phyloP scores from a whole-genome alignment of 306 rosid genomes.

The Ochetophila trinervis region DNA sequence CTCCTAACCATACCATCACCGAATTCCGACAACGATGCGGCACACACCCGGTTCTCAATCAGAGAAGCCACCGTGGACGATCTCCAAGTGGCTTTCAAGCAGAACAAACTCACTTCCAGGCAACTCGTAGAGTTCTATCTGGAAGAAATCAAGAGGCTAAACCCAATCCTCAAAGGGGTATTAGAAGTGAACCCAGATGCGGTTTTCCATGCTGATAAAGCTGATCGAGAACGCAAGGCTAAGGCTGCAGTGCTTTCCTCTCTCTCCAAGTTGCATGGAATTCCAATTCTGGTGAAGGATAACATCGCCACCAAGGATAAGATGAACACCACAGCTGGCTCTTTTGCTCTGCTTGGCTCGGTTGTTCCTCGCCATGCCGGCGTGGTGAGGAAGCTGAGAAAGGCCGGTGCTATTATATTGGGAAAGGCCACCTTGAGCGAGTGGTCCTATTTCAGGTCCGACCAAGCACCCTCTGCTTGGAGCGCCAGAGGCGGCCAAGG shows the following conservation, averaged over 20 bases:
- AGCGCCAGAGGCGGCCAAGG: slow-evolving; percentile 61
- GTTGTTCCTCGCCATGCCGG: slow-evolving; percentile 47
- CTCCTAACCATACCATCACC: slow-evolving; percentile 8
- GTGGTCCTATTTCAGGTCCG: slow-evolving; percentile 41
- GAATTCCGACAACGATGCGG: background rate
- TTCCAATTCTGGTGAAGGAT: slow-evolving; percentile 57
- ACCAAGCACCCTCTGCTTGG: slow-evolving; percentile 34
- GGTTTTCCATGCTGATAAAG: slow-evolving; percentile 38
- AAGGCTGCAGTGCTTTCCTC: slow-evolving; percentile 1
- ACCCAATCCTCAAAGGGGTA: slow-evolving; percentile 35
- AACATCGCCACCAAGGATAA: slow-evolving; percentile 53
- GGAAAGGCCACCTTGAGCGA: slow-evolving; percentile 59
- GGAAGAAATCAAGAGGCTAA: slow-evolving; percentile 34
- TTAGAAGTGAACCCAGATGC: slow-evolving; percentile 57
- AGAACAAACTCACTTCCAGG: slow-evolving; percentile 36
- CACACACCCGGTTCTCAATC: slow-evolving; percentile 6
- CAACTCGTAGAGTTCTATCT: slow-evolving; percentile 40
- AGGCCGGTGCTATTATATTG: slow-evolving; percentile 45
- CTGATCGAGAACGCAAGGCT: slow-evolving; percentile 39
- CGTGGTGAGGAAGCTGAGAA: slow-evolving; percentile 41
- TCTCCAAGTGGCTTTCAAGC: slow-evolving; percentile 43
- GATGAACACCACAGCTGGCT: slow-evolving; percentile 62
- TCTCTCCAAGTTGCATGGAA: slow-evolving; percentile 39
- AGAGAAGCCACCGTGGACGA: slow-evolving; percentile 46
- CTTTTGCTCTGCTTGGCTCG: slow-evolving; percentile 48